Evolutionary conservation across 768 basidiomycete species (phyloP).

Genomic region (Lanmaoa pseudosensibilis): DNA sequence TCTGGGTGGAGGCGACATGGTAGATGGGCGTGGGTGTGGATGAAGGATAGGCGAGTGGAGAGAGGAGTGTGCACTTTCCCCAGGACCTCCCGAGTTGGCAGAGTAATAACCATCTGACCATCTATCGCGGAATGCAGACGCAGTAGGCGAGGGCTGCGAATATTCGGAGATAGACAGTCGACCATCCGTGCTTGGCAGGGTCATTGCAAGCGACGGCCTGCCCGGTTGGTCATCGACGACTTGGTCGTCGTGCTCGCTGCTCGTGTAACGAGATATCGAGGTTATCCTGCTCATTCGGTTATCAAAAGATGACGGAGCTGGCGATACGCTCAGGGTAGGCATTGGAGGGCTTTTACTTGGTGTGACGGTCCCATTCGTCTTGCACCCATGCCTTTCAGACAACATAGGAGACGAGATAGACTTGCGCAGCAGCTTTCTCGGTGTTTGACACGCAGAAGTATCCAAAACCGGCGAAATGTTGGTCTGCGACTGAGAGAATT

Average conservation of each 20-base stretch:
- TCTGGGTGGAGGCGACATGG: conserved; percentile 59
- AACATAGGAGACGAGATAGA: conserved; percentile 56
- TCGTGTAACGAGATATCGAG: conserved; percentile 33
- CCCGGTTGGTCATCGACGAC: conserved; percentile 27
- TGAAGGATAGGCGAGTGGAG: conserved; percentile 23
- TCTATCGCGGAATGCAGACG: conserved; percentile 75
- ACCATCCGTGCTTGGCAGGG: conserved; percentile 39
- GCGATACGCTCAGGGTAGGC: conserved; percentile 35
- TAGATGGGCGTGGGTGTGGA: conserved; percentile 23
- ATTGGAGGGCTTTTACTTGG: conserved; percentile 46
- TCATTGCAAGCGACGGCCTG: conserved; percentile 52
- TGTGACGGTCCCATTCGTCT: conserved; percentile 27
- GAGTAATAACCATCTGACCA: conserved; percentile 37
- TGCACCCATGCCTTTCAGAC: conserved; percentile 43
- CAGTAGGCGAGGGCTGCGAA: conserved; percentile 71
- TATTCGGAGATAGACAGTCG: conserved; percentile 66
- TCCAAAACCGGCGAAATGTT: conserved; percentile 36
- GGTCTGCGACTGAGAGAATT: conserved; percentile 60
- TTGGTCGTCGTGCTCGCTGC: conserved; percentile 42
- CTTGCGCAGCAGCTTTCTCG: conserved; percentile 39
- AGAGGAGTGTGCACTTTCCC: conserved; percentile 15
- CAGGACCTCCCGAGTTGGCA: conserved; percentile 22
- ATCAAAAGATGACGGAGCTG: conserved; percentile 24
- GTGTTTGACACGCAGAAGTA: conserved; percentile 6
- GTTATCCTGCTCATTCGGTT: conserved; percentile 30